phyloP scores from a whole-genome alignment of 345 rosid species.

The Erucastrum elatum region DNA sequence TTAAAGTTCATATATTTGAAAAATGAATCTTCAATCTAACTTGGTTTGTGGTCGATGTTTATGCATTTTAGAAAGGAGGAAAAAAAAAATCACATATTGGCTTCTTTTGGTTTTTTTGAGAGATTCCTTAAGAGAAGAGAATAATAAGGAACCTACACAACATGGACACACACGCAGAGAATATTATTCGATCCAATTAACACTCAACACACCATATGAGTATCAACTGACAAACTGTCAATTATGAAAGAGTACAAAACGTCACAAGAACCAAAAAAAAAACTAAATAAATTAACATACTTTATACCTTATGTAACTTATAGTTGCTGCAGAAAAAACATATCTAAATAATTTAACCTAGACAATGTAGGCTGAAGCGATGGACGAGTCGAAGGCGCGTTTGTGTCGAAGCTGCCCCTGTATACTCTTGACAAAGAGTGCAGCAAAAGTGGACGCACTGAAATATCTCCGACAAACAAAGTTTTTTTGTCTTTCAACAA shows the following conservation, averaged over 20 bases:
- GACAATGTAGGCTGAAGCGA: slow-evolving; percentile 44
- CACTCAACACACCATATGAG: neutral
- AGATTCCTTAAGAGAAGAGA: neutral
- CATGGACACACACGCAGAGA: neutral
- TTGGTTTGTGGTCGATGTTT: neutral
- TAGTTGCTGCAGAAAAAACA: neutral
- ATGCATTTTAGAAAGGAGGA: neutral
- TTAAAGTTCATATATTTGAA: neutral
- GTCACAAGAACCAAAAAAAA: neutral
- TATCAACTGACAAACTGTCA: neutral
- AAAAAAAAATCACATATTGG: neutral
- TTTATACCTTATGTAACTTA: neutral
- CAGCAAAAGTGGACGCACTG: slow-evolving; percentile 39
- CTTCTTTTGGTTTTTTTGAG: neutral
- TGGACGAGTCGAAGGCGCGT: slow-evolving; percentile 22
- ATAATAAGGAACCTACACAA: neutral
- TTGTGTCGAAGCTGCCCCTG: slow-evolving; percentile 36
- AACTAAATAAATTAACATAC: neutral
- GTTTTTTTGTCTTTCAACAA: neutral
- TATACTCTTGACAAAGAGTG: slow-evolving; percentile 45
- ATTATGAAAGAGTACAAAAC: neutral
- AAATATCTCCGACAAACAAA: neutral
- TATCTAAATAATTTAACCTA: slow-evolving; percentile 30
- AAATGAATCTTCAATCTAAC: neutral
- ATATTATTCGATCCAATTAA: neutral